phyloP scores from a whole-genome alignment of 1,284 basidiomycete species.

The Moesziomyces parantarcticus region DNA sequence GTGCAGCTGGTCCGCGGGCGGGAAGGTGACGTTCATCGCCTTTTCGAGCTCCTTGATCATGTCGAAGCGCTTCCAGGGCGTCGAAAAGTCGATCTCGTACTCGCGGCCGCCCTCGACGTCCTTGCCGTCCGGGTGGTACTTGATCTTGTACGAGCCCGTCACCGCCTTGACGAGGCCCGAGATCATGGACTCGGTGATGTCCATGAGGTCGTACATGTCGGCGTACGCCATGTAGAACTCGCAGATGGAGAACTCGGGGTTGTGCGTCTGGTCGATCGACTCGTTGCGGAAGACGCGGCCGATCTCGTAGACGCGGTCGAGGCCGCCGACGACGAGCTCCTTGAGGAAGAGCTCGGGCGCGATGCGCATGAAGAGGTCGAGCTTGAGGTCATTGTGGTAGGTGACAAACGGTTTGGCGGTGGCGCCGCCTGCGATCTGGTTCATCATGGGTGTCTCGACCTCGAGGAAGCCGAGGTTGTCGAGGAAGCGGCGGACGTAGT shows the following conservation, averaged over 20 bases:
- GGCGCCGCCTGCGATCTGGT: conserved; percentile 94
- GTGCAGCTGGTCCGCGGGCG: conserved; percentile 88
- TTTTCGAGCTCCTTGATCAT: conserved; percentile 95
- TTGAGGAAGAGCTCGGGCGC: conserved; percentile 99
- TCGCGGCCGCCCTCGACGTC: conserved; percentile 74
- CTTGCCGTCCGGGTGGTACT: conserved; percentile 93
- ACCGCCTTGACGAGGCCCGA: conserved; percentile 91
- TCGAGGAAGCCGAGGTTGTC: conserved; percentile 95
- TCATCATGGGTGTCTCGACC: conserved; percentile 99
- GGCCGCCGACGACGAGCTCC: conserved; percentile 94
- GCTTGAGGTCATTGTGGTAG: conserved; percentile 96
- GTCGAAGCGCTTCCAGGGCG: conserved; percentile 99
- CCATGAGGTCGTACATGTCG: conserved; percentile 99
- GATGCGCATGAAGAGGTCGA: conserved; percentile 97
- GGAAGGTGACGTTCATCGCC: conserved; percentile 92
- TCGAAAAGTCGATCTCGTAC: conserved; percentile 86
- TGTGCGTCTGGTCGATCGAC: conserved; percentile 89
- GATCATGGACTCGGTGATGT: conserved; percentile 90
- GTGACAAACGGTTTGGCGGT: conserved; percentile 99
- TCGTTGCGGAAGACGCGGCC: conserved; percentile 98
- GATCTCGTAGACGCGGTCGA: conserved; percentile 98
- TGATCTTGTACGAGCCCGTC: conserved; percentile 84
- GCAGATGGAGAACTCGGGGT: conserved; percentile 80
- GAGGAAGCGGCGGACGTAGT: conserved; percentile 82
- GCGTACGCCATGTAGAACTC: conserved; percentile 99